Evolutionary conservation across 2,329 filamentous ascomycete species (phyloP).

Genomic region (Penicillium sp.): DNA sequence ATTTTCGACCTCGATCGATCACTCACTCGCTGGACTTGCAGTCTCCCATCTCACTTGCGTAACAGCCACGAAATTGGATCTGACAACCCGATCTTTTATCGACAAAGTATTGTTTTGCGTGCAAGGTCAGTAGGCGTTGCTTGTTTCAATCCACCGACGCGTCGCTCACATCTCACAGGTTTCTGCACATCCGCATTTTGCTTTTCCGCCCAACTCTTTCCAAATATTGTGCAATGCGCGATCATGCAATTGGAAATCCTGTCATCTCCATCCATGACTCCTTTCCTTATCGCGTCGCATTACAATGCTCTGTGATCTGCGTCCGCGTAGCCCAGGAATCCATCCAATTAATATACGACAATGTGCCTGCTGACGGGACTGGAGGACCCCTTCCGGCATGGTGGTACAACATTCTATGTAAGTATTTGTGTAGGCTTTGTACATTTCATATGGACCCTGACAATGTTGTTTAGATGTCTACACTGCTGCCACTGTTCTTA

Average conservation of each 20-base stretch:
- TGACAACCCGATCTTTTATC: slow-evolving; percentile 23
- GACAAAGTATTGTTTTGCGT: slow-evolving; percentile 30
- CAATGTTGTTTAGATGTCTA: slow-evolving; percentile 26
- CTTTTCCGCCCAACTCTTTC: slow-evolving; percentile 31
- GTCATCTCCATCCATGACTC: slow-evolving; percentile 23
- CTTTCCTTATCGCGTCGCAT: slow-evolving; percentile 29
- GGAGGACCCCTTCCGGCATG: slow-evolving; percentile 31
- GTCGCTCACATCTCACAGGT: slow-evolving; percentile 21
- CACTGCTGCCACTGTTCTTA: slow-evolving; percentile 33
- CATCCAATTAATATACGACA: slow-evolving; percentile 28
- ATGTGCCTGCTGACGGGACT: slow-evolving; percentile 25
- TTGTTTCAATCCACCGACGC: too few relatives aligned
- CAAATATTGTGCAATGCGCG: slow-evolving; percentile 28
- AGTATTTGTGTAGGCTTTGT: slow-evolving; percentile 1
- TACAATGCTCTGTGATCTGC: slow-evolving; percentile 35
- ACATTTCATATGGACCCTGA: slow-evolving; percentile 4
- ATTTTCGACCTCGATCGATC: slow-evolving; percentile 34
- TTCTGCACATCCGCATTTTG: slow-evolving; percentile 32
- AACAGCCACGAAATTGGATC: slow-evolving; percentile 3
- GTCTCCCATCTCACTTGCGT: slow-evolving; percentile 27
- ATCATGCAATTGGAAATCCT: slow-evolving; percentile 15
- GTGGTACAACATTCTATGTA: slow-evolving; percentile 38
- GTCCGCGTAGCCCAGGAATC: slow-evolving; percentile 32
- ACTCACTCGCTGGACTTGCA: slow-evolving; percentile 28
- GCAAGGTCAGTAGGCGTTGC: slow-evolving; percentile 30